Evolutionary conservation across 331 rosid genomes (phyloP), one percentile per base, ranked within the genome.

Genomic region (Stylosanthes scabra): DNA sequence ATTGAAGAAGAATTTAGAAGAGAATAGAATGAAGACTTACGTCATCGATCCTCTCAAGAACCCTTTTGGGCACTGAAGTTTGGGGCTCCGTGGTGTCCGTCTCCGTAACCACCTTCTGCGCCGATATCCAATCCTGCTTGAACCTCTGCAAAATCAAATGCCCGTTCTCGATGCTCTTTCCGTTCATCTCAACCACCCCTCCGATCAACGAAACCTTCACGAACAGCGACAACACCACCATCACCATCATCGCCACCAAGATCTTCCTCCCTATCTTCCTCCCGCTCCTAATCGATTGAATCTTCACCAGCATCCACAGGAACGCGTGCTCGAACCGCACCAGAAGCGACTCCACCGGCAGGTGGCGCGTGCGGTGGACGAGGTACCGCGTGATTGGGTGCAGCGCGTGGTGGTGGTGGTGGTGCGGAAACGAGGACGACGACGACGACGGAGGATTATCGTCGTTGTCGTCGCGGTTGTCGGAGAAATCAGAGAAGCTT

Each of bases 61-160:
- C 87, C 7, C 88, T 84, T 51, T 89, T 91, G 47, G 98, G 96
- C 80, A 86, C 86, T 68, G 88, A 84, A 11, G 84, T 74, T 65
- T 73, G 77, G 1, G 78, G 70, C 74, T 78, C 76, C 3, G 81
- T 45, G 49, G 81, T 45, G 49, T 76, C 72, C 2, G 80, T 28
- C 66, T 95, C 99, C 0, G 87, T 9, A 14, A 88, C 78, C 27
- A 86, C 91, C 44, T 77, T 77, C 45, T 92, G 99, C 1, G 90
- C 98, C 44, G 78, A 79, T 2, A 77, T 74, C 91, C 93, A 87
- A 71, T 95, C 98, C 12, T 92, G 97, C 37, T 87, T 81, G 56
- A 85, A 82, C 1, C 89, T 80, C 71, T 86, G 86, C 45, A 88
- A 57, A 3, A 95, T 86, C 63, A 95, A 60, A 4, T 80, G 88